phyloP scores from a whole-genome alignment of 139 green algal species.

The Micractinium conductrix region DNA sequence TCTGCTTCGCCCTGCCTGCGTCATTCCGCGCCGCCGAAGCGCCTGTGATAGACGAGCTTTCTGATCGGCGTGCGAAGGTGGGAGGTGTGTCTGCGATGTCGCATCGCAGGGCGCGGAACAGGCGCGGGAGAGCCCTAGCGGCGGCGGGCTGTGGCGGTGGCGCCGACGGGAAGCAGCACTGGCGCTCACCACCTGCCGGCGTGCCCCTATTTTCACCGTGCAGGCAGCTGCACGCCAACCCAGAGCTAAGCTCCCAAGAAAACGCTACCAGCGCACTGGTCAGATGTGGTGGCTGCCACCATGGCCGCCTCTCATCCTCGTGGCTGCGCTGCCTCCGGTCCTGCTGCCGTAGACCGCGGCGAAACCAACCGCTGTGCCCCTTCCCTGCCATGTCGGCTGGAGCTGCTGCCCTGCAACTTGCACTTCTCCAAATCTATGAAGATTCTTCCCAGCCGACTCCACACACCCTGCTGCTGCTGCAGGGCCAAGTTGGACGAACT shows the following conservation, averaged over 20 bases:
- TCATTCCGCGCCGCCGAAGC: too few species aligned
- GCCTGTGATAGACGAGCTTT: too few species aligned
- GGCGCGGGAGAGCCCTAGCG: too few species aligned
- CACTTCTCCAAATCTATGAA: not conserved
- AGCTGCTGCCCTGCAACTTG: too few species aligned
- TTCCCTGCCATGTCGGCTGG: too few species aligned
- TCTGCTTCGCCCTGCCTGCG: too few species aligned
- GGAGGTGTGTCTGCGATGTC: too few species aligned
- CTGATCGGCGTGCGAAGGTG: too few species aligned
- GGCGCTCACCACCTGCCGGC: too few species aligned
- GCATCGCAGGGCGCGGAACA: too few species aligned
- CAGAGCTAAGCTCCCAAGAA: constrained; percentile 57
- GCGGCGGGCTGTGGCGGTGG: not conserved
- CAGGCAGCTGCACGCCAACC: constrained; percentile 51
- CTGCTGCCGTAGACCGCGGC: too few species aligned
- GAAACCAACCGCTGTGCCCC: too few species aligned
- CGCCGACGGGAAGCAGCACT: not conserved
- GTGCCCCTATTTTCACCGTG: not conserved
- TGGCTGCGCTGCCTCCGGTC: not conserved
- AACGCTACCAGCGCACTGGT: constrained; percentile 1
- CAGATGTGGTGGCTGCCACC: not conserved
- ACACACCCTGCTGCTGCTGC: not conserved
- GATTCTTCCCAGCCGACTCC: not conserved
- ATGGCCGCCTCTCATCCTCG: not conserved
- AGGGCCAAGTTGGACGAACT: constrained; percentile 4